Evolutionary conservation across 352 stramenopile species (phyloP).

Genomic region (Globisporangium paddicum): DNA sequence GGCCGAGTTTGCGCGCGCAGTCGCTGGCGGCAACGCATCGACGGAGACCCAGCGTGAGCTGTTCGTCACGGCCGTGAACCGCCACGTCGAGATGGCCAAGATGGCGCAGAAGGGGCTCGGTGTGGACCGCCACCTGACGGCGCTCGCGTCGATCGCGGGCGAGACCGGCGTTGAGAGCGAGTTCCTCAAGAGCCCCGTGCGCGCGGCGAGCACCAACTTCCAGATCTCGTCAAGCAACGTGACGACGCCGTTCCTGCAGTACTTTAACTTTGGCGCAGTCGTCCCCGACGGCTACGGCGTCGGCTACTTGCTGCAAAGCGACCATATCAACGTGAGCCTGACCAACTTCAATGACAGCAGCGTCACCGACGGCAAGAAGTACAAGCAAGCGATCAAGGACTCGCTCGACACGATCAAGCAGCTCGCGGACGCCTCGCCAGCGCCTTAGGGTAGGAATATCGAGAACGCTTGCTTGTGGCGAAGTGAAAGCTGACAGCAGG

Average conservation of each 20-base stretch:
- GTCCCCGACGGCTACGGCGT: conserved; percentile 86
- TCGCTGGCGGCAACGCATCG: conserved; percentile 31
- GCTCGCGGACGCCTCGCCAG: conserved; percentile 46
- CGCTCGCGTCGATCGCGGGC: conserved; percentile 71
- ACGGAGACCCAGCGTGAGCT: conserved; percentile 54
- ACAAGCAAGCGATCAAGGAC: conserved; percentile 53
- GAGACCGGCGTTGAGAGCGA: conserved; percentile 52
- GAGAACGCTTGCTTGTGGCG: not conserved
- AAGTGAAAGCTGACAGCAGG: not conserved
- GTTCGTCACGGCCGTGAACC: conserved; percentile 65
- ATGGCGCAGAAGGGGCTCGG: conserved; percentile 82
- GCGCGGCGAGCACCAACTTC: conserved; percentile 79
- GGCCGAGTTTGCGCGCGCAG: conserved; percentile 61
- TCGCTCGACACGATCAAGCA: conserved; percentile 79
- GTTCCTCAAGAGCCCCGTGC: conserved; percentile 80
- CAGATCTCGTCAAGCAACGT: conserved; percentile 91
- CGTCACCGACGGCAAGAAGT: conserved; percentile 62
- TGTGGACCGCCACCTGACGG: conserved; percentile 84
- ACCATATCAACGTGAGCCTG: conserved; percentile 81
- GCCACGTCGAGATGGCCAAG: conserved; percentile 89
- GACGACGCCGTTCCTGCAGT: conserved; percentile 83
- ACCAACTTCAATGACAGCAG: conserved; percentile 83
- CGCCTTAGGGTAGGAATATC: conserved; percentile 9
- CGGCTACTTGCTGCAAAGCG: conserved; percentile 86
- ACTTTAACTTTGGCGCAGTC: conserved; percentile 89